Evolutionary conservation across 371 early-diverging fungal genomes (phyloP).

Genomic region (Coemansia sp.): DNA sequence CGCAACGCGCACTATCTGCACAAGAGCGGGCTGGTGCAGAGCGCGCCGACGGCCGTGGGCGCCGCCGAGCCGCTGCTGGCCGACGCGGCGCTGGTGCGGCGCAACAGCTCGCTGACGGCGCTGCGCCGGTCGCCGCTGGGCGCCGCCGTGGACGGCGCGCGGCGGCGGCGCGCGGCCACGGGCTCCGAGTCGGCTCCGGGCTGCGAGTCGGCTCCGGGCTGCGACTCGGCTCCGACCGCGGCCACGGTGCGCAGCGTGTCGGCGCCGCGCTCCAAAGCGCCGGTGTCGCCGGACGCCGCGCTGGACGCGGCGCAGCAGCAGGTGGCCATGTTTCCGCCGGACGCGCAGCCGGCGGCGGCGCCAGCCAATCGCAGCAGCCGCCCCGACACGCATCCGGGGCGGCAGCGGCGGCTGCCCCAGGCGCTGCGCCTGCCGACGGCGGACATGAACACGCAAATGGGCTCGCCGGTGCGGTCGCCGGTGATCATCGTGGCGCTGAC

Average conservation of each 20-base stretch:
- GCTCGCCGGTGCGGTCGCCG: slow-evolving; percentile 50
- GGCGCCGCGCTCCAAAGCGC: neutral
- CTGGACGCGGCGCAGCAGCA: slow-evolving; percentile 15
- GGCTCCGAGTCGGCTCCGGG: no score
- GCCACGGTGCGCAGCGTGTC: slow-evolving; percentile 8
- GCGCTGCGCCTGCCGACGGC: slow-evolving; percentile 22
- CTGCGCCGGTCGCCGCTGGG: slow-evolving; percentile 10
- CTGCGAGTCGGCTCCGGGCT: no score
- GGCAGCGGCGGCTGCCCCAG: slow-evolving; percentile 2
- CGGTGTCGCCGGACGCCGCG: slow-evolving; percentile 12
- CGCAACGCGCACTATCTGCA: slow-evolving; percentile 22
- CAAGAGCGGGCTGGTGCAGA: slow-evolving; percentile 10
- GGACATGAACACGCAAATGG: neutral
- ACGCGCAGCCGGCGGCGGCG: neutral
- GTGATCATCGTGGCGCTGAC: slow-evolving; percentile 90
- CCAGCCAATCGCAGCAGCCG: slow-evolving; percentile 1
- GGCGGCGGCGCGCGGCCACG: slow-evolving; percentile 3
- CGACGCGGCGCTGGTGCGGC: neutral
- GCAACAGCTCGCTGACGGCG: slow-evolving; percentile 11
- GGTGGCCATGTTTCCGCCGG: slow-evolving; percentile 36
- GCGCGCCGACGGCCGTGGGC: neutral
- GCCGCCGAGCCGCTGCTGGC: neutral
- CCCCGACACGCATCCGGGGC: no score
- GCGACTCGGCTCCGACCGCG: no score
- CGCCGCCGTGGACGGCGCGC: neutral